Evolutionary conservation across 495 filamentous ascomycete species (phyloP), one percentile per base, ranked within the genome.

Genomic region (Glonium stellatum): DNA sequence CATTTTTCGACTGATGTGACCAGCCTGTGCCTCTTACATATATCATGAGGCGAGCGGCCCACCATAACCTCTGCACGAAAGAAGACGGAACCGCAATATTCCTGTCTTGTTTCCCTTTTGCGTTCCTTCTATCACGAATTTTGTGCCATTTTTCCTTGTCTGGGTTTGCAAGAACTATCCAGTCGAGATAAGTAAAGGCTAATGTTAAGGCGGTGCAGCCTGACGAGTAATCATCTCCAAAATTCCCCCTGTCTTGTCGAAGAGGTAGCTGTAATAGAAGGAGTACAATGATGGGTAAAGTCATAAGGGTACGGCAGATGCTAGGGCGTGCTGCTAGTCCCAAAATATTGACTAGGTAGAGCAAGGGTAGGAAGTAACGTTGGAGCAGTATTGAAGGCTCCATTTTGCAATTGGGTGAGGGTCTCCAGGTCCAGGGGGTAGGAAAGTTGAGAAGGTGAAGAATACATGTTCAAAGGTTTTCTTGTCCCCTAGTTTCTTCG

Each of bases 81-180:
- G 27, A 3, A 31, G 27, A 31, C 6, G 27, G 27, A 31, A 31
- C 27, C 27, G 3, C 27, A 31, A 3, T 6, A 31, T 31, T 31
- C 27, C 27, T 31, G 27, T 31, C 27, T 3, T 31, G 27, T 31
- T 31, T 6, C 27, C 27, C 6, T 31, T 31, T 31, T 6, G 2
- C 27, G 2, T 31, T 31, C 6, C 3, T 31, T 31, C 6, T 6
- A 2, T 6, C 27, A 6, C 27, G 27, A 44, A 57, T 56, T 35
- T 57, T 62, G 27, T 62, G 54, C 59, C 59, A 62, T 51, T 27
- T 8, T 47, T 62, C 54, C 35, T 44, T 56, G 34, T 61, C 59
- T 18, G 59, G 59, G 19, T 19, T 57, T 18, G 59, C 42, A 5
- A 62, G 42, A 15, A 62, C 13, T 31, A 62, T 62, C 37, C 44